Evolutionary conservation across 768 basidiomycete genomes (phyloP), one percentile per base, ranked within the genome.

Genomic region (Leccinum olivaceopallidum): DNA sequence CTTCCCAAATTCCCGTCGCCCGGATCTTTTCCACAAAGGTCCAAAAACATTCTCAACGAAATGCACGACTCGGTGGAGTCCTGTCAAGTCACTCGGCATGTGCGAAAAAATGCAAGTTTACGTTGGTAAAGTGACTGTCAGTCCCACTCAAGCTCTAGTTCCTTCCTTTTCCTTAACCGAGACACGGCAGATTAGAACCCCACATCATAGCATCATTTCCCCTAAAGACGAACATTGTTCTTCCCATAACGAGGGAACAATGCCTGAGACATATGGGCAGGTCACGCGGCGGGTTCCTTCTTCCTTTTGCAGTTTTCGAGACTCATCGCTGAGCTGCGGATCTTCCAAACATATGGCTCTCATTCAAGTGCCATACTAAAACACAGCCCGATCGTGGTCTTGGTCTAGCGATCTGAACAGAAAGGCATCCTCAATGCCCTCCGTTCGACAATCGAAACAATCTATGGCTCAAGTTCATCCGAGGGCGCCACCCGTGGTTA

Each of bases 171-270:
- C 61, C 65, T 67, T 65, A 63, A 69, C 64, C 61, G 60, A 68
- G 59, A 60, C 59, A 59, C 30, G 56, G 59, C 64, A 68, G 63
- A 66, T 67, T 53, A 62, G 54, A 52, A n/a, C 26, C 51, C 18
- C 51, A 30, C 18, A 50, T 50, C 24, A 50, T 60, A 42, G n/a
- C 44, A 47, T 47, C 44, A 30, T 59, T 67, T 30, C 60, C 51
- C 55, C 64, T 60, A 60, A 63, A 60, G 49, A 57, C 48, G 67
- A 60, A 69, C 72, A 65, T 71, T 70, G 70, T 65, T 57, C 63
- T 67, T 75, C 34, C 74, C 69, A 66, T 70, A 73, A 69, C 18
- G 22, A 67, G 73, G 61, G 63, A 65, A 75, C 73, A 73, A 73
- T 64, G 68, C 3, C 57, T 63, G 66, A 68, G 68, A 69, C 66